phyloP scores from a whole-genome alignment of 192 early-diverging fungal species.

The Dimargaris xerosporica region DNA sequence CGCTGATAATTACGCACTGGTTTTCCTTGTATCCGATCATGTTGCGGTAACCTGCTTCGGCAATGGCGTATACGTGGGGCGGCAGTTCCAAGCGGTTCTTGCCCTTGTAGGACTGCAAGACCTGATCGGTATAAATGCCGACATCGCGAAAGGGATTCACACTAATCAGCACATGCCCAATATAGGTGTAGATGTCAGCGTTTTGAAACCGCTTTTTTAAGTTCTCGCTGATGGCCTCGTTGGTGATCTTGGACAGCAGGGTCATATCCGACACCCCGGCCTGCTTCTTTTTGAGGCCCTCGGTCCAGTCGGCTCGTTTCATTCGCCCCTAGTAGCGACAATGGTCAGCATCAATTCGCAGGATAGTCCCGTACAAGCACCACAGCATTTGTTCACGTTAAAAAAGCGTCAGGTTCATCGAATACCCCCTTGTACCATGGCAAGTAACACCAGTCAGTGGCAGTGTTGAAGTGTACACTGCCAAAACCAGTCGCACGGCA shows the following conservation, averaged over 20 bases:
- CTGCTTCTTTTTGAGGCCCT: constrained; percentile 57
- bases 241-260: constrained; percentile 81
- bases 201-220: constrained; percentile 75
- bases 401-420: too few species aligned
- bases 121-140: constrained; percentile 83
- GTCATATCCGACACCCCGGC: constrained; percentile 81
- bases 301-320: constrained; percentile 57
- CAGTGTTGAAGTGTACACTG: too few species aligned
- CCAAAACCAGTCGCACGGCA: too few species aligned
- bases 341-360: too few species aligned
- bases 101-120: constrained; percentile 73
- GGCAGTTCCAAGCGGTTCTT: constrained; percentile 77
- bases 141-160: constrained; percentile 96
- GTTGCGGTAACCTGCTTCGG: constrained; percentile 76
- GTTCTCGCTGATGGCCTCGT: constrained; percentile 91
- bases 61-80: constrained; percentile 97
- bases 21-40: constrained; percentile 98
- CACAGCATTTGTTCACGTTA: too few species aligned
- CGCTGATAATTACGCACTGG: constrained; percentile 97
- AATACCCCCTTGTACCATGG: too few species aligned
- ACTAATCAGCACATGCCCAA: constrained; percentile 74
- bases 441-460: too few species aligned
- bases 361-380: too few species aligned
- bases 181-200: constrained; percentile 90
- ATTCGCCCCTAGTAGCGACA: too few species aligned